These are phyloP conservation scores for Uronychia binucleata DNA, from an alignment of 73 alveolate genomes.

Conservation along the genomic window DNA sequence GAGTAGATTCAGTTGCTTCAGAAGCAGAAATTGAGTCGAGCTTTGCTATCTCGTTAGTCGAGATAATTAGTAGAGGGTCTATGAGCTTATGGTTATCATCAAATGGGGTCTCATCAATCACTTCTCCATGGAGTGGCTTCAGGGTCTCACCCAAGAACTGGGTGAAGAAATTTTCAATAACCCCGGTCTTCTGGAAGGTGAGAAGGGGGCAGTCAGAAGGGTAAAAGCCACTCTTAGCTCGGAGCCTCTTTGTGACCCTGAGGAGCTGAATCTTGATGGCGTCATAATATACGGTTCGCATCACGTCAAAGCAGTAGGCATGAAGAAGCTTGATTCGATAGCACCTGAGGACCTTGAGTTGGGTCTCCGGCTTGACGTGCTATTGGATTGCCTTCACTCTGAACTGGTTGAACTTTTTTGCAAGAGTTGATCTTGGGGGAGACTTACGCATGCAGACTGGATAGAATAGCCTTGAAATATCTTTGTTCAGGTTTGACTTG, in stretches of 20 bases:
- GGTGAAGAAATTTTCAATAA: neutral
- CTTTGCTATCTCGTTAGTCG: neutral
- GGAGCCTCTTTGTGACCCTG: conserved; percentile 5
- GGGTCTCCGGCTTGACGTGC: conserved; percentile 7
- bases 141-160: neutral
- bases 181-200: conserved; percentile 3
- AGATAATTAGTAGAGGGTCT: neutral
- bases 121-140: neutral
- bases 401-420: conserved; percentile 10
- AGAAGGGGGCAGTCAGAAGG: conserved; percentile 26
- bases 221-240: neutral
- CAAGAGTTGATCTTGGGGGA: neutral
- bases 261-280: conserved; percentile 48
- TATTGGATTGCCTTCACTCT: conserved; percentile 1
- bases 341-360: conserved; percentile 11
- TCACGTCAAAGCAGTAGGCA: conserved; percentile 63
- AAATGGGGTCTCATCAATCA: neutral
- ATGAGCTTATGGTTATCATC: neutral
- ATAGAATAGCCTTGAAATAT: conserved; percentile 32
- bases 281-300: conserved; percentile 67
- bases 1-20: neutral
- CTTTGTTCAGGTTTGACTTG: conserved; percentile 12
- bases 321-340: conserved; percentile 58
- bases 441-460: conserved; percentile 15
- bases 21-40: neutral